Conservation (phyloP, 1,284 basidiomycete species). For the Microbotryum scabiosae region DNA sequence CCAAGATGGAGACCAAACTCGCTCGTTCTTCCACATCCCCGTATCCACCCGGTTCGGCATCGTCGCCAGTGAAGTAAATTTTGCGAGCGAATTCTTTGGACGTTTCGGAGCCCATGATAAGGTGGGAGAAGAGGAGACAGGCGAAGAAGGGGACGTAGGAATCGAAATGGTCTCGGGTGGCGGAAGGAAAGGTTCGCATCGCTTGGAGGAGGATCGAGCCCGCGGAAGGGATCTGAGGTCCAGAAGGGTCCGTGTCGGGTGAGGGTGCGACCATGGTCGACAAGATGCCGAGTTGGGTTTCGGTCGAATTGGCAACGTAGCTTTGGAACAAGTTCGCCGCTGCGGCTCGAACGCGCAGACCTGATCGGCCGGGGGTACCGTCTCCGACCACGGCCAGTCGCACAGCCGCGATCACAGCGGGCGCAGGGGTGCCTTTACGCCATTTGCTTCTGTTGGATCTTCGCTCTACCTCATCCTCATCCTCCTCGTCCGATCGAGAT, state of each 20-base stretch:
- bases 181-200: constrained; percentile 42
- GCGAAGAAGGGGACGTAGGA: constrained; percentile 48
- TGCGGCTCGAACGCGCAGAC: constrained; percentile 41
- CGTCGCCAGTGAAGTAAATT: constrained; percentile 37
- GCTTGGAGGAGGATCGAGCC: constrained; percentile 47
- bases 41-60: constrained; percentile 38
- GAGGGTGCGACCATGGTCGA: constrained; percentile 45
- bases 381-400: constrained; percentile 39
- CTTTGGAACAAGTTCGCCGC: constrained; percentile 44
- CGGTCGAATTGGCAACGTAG: constrained; percentile 41
- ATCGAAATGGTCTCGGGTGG: constrained; percentile 43
- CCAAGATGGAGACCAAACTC: constrained; percentile 47
- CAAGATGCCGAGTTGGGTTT: constrained; percentile 43
- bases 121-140: constrained; percentile 47
- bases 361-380: constrained; percentile 35
- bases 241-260: constrained; percentile 10
- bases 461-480: neutral
- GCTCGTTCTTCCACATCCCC: constrained; percentile 47
- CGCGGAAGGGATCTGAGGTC: constrained; percentile 35
- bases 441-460: constrained; percentile 20
- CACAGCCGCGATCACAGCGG: constrained; percentile 43
- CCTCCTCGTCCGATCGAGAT: neutral
- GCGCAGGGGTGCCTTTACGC: constrained; percentile 33
- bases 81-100: constrained; percentile 48
- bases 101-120: constrained; percentile 48